Percentiles rank a stretch among this genome's conserved stretches.
Conservation (phyloP, 1,284 basidiomycete species). For the Melanopsichium pennsylvanicum region DNA sequence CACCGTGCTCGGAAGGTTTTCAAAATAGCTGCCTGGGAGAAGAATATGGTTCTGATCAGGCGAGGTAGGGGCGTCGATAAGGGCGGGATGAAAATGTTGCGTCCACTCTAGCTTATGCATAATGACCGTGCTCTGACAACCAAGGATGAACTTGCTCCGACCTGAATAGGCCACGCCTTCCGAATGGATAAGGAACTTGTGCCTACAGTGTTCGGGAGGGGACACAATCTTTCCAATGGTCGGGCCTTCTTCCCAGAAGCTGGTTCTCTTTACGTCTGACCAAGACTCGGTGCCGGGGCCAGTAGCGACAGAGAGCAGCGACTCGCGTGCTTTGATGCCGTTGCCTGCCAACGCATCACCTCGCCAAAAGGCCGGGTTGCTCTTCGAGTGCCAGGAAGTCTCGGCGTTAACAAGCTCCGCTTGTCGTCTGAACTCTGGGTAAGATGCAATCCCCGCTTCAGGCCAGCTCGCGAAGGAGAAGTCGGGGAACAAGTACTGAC, state of each 20-base stretch:
- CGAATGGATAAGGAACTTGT: constrained; percentile 51
- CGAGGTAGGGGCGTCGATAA: constrained; percentile 10
- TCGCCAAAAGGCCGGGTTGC: constrained; percentile 32
- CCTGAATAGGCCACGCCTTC: constrained; percentile 57
- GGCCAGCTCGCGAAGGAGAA: constrained; percentile 52
- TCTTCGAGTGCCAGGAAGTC: constrained; percentile 36
- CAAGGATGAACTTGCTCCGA: constrained; percentile 42
- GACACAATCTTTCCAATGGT: constrained; percentile 30
- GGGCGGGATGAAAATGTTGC: constrained; percentile 55
- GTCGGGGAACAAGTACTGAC: constrained; percentile 46
- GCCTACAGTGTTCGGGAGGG: constrained; percentile 31
- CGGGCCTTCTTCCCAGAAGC: constrained; percentile 35
- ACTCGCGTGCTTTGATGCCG: constrained; percentile 20
- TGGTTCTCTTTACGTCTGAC: constrained; percentile 49
- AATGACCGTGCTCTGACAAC: constrained; percentile 39
- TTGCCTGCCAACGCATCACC: constrained; percentile 22
- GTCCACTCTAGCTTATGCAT: constrained; percentile 47
- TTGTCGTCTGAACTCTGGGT: constrained; percentile 29
- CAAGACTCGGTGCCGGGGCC: constrained; percentile 18
- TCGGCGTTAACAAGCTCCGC: constrained; percentile 23
- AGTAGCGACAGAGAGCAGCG: constrained; percentile 21
- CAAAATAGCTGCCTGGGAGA: constrained; percentile 14
- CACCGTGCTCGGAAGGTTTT: constrained; percentile 15
- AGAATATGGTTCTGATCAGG: constrained; percentile 25
- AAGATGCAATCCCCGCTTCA: constrained; percentile 46